These are phyloP conservation scores for Coemansia brasiliensis DNA, from an alignment of 192 early-diverging fungal species.

Conservation along the genomic window DNA sequence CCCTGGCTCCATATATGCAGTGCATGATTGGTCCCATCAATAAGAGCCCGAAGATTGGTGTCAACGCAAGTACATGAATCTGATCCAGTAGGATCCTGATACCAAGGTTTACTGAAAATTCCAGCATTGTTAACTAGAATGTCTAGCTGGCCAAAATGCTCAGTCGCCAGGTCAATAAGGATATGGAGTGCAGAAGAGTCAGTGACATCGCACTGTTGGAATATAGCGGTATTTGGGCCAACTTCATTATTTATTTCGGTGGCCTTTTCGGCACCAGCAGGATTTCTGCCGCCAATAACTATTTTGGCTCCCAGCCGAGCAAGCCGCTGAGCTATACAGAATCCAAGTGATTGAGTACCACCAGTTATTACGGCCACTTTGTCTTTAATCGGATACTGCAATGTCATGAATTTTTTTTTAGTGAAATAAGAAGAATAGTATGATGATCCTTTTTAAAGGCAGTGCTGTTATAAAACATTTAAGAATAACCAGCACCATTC, in stretches of 20 bases:
- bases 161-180: constrained; percentile 47
- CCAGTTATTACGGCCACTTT: constrained; percentile 70
- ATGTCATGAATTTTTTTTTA: constrained; percentile 3
- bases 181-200: constrained; percentile 19
- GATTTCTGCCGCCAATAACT: constrained; percentile 57
- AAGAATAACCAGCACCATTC: too few species aligned
- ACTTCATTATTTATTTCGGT: constrained; percentile 35
- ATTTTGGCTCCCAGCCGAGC: constrained; percentile 58
- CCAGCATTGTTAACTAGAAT: constrained; percentile 65
- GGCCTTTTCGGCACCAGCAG: constrained; percentile 9
- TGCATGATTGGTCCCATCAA: constrained; percentile 71
- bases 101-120: constrained; percentile 33
- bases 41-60: constrained; percentile 65
- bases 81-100: constrained; percentile 45
- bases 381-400: constrained; percentile 17
- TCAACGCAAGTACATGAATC: constrained; percentile 63
- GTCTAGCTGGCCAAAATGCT: constrained; percentile 58
- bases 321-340: constrained; percentile 54
- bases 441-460: too few species aligned
- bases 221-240: constrained; percentile 29
- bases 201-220: constrained; percentile 57
- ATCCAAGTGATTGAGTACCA: constrained; percentile 63
- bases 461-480: too few species aligned
- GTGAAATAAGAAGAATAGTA: too few species aligned
- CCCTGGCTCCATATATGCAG: constrained; percentile 57